Percentiles rank a stretch among this genome's conserved stretches.
Conservation (phyloP, 2,329 filamentous ascomycete species). For the Claviceps africana region DNA sequence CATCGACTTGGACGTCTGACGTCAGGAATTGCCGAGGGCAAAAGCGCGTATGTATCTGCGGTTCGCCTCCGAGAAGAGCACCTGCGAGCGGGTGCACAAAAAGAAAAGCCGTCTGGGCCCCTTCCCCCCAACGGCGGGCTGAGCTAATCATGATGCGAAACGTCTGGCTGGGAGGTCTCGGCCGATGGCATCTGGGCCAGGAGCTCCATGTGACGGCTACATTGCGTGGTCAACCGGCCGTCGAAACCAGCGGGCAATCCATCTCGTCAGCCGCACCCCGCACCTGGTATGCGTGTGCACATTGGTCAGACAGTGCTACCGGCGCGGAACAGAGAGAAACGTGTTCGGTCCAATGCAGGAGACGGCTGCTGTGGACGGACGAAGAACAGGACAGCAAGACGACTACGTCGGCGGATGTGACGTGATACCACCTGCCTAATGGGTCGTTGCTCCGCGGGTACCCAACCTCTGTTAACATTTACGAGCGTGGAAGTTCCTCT, state of each 20-base stretch:
- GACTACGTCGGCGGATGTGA: background rate
- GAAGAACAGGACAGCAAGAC: background rate
- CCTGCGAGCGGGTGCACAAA: background rate
- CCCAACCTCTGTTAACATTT: no score
- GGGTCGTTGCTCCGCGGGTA: background rate
- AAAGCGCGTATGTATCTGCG: background rate
- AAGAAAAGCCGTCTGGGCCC: no score
- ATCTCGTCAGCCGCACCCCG: background rate
- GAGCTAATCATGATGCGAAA: background rate
- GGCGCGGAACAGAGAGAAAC: background rate
- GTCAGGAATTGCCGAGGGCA: background rate
- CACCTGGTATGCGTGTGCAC: no score
- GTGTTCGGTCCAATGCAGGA: background rate
- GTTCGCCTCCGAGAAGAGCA: background rate
- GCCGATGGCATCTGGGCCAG: constrained; percentile 7
- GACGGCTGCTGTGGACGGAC: no score
- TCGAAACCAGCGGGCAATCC: background rate
- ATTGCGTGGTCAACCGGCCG: background rate
- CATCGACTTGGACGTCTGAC: background rate
- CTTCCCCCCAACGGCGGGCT: no score
- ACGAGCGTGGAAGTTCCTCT: no score
- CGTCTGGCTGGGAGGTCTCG: constrained; percentile 7
- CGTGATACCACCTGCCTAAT: background rate
- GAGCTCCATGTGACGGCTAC: background rate
- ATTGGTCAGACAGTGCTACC: no score